Base-by-base conservation (phyloP, 768 basidiomycete species). In the Calocybe gangraenosa region DNA sequence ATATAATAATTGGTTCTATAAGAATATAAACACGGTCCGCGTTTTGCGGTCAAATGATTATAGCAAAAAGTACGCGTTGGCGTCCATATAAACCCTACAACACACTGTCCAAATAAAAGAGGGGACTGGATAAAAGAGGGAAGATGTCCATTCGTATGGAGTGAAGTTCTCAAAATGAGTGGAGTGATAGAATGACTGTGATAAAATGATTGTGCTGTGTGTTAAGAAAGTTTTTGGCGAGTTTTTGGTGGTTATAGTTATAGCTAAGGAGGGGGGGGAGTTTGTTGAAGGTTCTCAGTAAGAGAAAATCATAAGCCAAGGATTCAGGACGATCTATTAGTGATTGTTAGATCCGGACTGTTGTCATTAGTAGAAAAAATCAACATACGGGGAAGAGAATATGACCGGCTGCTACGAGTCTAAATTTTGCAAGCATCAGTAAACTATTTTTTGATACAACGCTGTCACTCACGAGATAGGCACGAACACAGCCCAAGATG, bases 241-340 rank as follows among this genome's bases (percentile, higher is more conserved):
- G 25, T 6, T 11, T 28, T 28, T 11, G 11, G 11, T 11, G 25
- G 11, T 11, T 35, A 35, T 10, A 34, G 14, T 30, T 1, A 7
- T 7, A 18, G n/a, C n/a, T 30, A 14, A 20, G 19, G 18, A 15
- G 11, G 23, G 32, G 21, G 25, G n/a, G n/a, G n/a, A n/a, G n/a
- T n/a, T n/a, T n/a, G 25, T 28, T 42, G 14, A 41, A n/a, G n/a
- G n/a, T n/a, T n/a, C 33, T 69, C 57, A 78, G 47, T 73, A 77
- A 2, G 81, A 83, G 65, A 91, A 92, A 36, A 90, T 86, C 84
- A 90, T 88, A 43, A 92, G 66, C 84, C 85, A 89, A 0, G 89
- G 92, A 54, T 93, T 93, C 33, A 93, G 75, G 15, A 91, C 81
- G 44, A 94, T 84, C 75, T 86, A 33, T 14, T 18, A 7, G 14